Percentiles rank a stretch among this genome's conserved stretches.
Conservation (phyloP, 805 yeast species). For the Wickerhamomyces subpelliculosus region DNA sequence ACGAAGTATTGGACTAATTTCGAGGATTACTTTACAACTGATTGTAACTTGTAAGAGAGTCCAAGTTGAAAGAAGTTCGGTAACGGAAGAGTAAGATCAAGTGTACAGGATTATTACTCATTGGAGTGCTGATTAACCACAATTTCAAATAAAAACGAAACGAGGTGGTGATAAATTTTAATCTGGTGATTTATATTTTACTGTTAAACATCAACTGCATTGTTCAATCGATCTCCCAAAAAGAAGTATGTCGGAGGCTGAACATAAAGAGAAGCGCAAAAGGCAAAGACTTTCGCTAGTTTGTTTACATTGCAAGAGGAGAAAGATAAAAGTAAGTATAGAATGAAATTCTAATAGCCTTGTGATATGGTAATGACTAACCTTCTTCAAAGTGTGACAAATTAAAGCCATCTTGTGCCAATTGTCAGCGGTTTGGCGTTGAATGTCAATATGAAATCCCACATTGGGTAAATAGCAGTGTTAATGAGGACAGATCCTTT, state of each 20-base stretch:
- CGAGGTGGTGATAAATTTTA: too few relatives aligned
- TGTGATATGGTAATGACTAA: not conserved
- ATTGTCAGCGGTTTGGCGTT: slow-evolving; percentile 19
- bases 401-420: slow-evolving; percentile 14
- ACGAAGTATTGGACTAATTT: too few relatives aligned
- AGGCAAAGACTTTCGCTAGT: slow-evolving; percentile 28
- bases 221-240: not conserved
- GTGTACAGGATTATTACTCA: too few relatives aligned
- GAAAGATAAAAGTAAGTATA: slow-evolving; percentile 18
- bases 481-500: not conserved
- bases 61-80: too few relatives aligned
- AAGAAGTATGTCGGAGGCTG: not conserved
- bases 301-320: slow-evolving; percentile 25
- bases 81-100: too few relatives aligned
- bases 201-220: too few relatives aligned
- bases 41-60: too few relatives aligned
- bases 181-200: too few relatives aligned
- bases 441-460: slow-evolving; percentile 3
- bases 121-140: too few relatives aligned
- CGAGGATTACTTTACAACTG: too few relatives aligned
- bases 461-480: not conserved
- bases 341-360: not conserved
- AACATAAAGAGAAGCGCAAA: slow-evolving; percentile 1
- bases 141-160: too few relatives aligned
- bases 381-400: slow-evolving; percentile 6